Conservation (phyloP, 331 rosid genomes). For the Rhamnella rubrinervis region DNA sequence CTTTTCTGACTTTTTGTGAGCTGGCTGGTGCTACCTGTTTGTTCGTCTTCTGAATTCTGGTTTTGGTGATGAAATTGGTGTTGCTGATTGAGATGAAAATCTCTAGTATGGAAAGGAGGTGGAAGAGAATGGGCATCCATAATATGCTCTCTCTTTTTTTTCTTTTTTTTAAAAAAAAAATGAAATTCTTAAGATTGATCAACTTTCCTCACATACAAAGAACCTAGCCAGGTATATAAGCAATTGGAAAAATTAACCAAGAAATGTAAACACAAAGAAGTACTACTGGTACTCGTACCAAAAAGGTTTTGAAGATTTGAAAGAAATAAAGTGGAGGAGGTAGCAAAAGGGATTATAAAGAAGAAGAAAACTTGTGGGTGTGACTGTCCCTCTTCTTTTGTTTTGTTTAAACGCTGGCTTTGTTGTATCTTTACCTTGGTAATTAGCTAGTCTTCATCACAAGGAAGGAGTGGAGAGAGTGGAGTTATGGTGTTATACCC, state of each 20-base stretch:
- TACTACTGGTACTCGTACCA: background rate
- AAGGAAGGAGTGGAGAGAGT: too few species aligned
- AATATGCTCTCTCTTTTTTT: background rate
- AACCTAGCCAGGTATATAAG: slow-evolving; percentile 7
- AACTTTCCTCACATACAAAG: slow-evolving; percentile 2
- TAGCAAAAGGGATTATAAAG: slow-evolving; percentile 17
- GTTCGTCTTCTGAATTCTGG: slow-evolving; percentile 75
- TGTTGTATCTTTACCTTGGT: too few species aligned
- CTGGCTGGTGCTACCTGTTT: slow-evolving; percentile 70
- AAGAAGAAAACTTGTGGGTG: slow-evolving; percentile 2
- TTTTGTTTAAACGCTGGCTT: background rate
- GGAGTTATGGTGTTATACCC: too few species aligned
- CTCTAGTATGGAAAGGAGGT: slow-evolving; percentile 80
- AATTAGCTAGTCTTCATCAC: too few species aligned
- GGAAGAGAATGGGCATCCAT: slow-evolving; percentile 93
- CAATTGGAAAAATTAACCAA: background rate
- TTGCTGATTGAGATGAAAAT: slow-evolving; percentile 74
- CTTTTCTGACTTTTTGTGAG: slow-evolving; percentile 56
- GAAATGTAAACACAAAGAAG: slow-evolving; percentile 14
- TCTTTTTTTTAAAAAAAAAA: background rate
- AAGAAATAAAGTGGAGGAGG: slow-evolving; percentile 13
- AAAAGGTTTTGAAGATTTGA: slow-evolving; percentile 9
- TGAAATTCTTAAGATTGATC: background rate
- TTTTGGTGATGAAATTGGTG: slow-evolving; percentile 49
- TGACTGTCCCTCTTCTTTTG: slow-evolving; percentile 19